phyloP scores from a whole-genome alignment of 2,329 filamentous ascomycete species.

The Cladorrhinum sp. region DNA sequence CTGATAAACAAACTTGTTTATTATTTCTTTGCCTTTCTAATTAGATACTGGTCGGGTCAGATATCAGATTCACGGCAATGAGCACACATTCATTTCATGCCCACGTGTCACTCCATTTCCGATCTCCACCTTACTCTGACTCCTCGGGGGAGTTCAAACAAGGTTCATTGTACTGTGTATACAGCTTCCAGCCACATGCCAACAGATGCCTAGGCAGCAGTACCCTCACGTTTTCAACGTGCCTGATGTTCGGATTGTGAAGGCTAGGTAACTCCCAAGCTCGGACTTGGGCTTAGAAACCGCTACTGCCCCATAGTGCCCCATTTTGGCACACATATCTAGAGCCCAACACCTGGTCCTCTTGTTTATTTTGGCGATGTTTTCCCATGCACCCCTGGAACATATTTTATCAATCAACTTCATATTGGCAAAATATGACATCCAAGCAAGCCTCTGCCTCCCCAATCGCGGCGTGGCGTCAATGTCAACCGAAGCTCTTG shows the following conservation, averaged over 20 bases:
- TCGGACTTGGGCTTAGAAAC: conserved; percentile 8
- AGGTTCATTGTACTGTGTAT: no score
- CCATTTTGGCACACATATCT: conserved; percentile 12
- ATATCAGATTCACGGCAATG: neutral
- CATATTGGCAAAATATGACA: conserved; percentile 84
- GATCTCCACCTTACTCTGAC: no score
- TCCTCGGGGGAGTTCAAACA: no score
- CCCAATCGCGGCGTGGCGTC: conserved; percentile 78
- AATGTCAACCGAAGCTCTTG: conserved; percentile 68
- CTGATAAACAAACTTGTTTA: neutral
- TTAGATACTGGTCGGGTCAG: neutral
- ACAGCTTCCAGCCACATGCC: neutral
- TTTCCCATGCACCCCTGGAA: neutral
- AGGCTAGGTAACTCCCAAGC: conserved; percentile 3
- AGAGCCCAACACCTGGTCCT: conserved; percentile 8
- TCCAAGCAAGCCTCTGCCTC: conserved; percentile 82
- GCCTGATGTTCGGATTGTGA: conserved; percentile 11
- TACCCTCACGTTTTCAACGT: neutral
- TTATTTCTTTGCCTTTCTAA: neutral
- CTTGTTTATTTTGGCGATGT: neutral
- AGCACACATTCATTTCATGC: neutral
- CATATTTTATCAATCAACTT: conserved; percentile 25
- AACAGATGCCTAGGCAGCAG: neutral
- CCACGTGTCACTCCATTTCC: neutral
- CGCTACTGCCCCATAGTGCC: neutral